Conservation (phyloP, 352 stramenopile genomes). For the Pythium periplocum region DNA sequence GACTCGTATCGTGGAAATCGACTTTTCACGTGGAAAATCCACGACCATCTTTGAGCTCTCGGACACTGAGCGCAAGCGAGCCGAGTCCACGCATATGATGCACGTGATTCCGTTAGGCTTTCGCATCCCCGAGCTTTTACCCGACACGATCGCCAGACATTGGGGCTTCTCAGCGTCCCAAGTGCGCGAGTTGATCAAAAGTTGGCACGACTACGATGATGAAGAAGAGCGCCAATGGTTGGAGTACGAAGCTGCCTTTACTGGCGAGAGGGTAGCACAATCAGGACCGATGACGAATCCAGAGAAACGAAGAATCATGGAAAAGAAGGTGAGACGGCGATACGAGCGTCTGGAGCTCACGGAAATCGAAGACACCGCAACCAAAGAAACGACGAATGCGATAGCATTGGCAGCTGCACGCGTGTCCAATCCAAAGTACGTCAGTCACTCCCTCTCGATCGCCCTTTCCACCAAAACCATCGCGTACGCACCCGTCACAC, state of each 20-base stretch:
- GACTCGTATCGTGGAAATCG: constrained; percentile 44
- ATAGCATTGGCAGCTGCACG: neutral
- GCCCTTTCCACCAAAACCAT: constrained; percentile 29
- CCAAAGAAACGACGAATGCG: neutral
- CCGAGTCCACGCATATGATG: constrained; percentile 10
- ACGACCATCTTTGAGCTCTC: constrained; percentile 53
- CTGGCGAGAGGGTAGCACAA: neutral
- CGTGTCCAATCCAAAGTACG: constrained; percentile 36
- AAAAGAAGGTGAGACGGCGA: neutral
- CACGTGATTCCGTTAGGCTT: constrained; percentile 34
- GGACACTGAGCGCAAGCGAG: constrained; percentile 23
- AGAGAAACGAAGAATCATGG: neutral
- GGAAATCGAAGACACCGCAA: neutral
- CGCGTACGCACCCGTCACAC: constrained; percentile 23
- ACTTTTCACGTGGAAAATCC: constrained; percentile 38
- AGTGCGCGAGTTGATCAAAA: constrained; percentile 9
- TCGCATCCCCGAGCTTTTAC: constrained; percentile 38
- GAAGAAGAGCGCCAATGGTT: neutral
- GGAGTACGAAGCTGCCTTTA: neutral
- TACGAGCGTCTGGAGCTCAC: neutral
- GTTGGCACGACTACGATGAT: constrained; percentile 4
- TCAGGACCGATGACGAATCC: too few species aligned
- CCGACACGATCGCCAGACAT: constrained; percentile 34
- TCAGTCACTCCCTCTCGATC: constrained; percentile 26
- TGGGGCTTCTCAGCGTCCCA: constrained; percentile 11